Percentiles rank a stretch among this genome's conserved stretches.
These are phyloP conservation scores for Viridothelium virens DNA, from an alignment of 495 filamentous ascomycete genomes.

Conservation along the genomic window DNA sequence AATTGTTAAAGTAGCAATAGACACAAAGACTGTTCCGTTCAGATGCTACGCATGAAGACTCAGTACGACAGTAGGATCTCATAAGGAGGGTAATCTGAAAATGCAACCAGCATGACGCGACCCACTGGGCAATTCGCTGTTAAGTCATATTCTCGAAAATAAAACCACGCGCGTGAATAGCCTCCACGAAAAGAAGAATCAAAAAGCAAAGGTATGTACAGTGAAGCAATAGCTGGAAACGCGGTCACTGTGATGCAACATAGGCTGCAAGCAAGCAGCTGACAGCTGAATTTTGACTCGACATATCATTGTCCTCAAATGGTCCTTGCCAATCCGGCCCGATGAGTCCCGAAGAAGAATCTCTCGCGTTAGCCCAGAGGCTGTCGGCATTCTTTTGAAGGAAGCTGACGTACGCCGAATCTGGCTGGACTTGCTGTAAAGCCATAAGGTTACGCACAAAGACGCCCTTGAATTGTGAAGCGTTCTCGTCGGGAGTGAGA, in stretches of 20 bases:
- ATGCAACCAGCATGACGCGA: neutral
- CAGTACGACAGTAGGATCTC: no score
- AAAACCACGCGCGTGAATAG: no score
- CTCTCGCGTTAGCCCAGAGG: constrained; percentile 58
- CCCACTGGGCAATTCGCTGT: neutral
- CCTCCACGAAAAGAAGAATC: neutral
- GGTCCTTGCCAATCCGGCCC: constrained; percentile 55
- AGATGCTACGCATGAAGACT: neutral
- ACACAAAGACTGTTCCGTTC: neutral
- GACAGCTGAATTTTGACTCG: constrained; percentile 59
- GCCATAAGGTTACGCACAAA: constrained; percentile 62
- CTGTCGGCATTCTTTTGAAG: constrained; percentile 56
- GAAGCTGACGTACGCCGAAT: constrained; percentile 45
- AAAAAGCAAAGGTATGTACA: neutral
- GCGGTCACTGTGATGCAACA: constrained; percentile 26
- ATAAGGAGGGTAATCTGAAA: no score
- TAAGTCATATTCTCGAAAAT: neutral
- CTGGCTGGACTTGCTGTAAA: constrained; percentile 47
- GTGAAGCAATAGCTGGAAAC: neutral
- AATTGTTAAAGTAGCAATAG: neutral
- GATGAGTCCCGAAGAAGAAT: constrained; percentile 42
- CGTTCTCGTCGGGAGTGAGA: constrained; percentile 53
- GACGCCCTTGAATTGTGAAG: constrained; percentile 69
- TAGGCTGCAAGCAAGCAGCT: constrained; percentile 63
- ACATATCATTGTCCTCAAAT: constrained; percentile 40